Conservation (phyloP, 2,329 filamentous ascomycete genomes). For the Microsporum audouinii region DNA sequence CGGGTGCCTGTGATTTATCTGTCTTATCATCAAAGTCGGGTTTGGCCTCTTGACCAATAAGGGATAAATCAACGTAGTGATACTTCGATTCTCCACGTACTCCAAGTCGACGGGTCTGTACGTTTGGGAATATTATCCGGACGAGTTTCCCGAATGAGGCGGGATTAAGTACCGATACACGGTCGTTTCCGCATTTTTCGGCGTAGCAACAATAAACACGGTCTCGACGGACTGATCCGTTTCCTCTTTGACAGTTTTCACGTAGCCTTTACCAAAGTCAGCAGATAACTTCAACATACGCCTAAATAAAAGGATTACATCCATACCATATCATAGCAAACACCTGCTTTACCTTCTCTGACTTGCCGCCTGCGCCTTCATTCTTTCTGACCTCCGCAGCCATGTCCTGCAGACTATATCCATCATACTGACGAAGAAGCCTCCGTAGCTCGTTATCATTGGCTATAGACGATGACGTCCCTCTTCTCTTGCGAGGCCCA, state of each 20-base stretch:
- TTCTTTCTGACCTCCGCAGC: constrained; percentile 39
- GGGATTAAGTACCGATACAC: constrained; percentile 89
- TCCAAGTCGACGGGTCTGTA: constrained; percentile 82
- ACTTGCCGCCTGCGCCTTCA: constrained; percentile 39
- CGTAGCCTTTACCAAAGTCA: constrained; percentile 29
- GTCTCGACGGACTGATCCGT: constrained; percentile 70
- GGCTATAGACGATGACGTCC: constrained; percentile 36
- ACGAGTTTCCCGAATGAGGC: constrained; percentile 97
- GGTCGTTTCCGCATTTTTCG: constrained; percentile 78
- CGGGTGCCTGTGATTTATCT: neutral
- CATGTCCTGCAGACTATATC: constrained; percentile 37
- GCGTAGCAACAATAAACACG: constrained; percentile 94
- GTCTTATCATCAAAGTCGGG: constrained; percentile 11
- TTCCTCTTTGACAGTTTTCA: constrained; percentile 38
- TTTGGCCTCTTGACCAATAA: constrained; percentile 36
- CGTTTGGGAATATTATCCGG: constrained; percentile 85
- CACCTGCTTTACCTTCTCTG: constrained; percentile 42
- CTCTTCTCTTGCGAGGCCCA: constrained; percentile 36
- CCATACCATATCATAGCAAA: constrained; percentile 43
- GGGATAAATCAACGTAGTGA: constrained; percentile 57
- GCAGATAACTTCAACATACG: neutral
- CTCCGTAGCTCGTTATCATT: constrained; percentile 41
- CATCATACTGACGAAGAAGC: constrained; percentile 37
- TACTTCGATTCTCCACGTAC: constrained; percentile 97
- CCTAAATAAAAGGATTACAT: neutral